Base-by-base conservation (phyloP, 306 rosid species). In the Trifolium dubium region DNA sequence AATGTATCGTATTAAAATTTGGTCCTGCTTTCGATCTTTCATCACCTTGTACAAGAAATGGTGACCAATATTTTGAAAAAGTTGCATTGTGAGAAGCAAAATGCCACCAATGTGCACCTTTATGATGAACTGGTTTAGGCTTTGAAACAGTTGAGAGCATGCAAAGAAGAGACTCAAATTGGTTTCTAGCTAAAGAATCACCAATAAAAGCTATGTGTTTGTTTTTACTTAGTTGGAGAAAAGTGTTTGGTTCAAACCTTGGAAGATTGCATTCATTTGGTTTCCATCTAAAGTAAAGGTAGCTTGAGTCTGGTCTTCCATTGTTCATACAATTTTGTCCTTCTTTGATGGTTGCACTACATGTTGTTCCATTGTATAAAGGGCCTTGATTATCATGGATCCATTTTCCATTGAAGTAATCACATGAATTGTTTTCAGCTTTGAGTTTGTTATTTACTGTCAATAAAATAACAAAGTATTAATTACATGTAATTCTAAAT, bases 151-250 rank as follows among this genome's bases (percentile, higher is more conserved):
- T 79, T 58, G 92, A 32, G 10, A 92, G 10, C 88, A 89, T 67
- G 64, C 97, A 92, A 28, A 92, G 90, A 30, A 92, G 92, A 2
- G 97, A 92, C 69, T 88, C 96, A 6, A 89, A 30, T 78, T 92
- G 97, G 85, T 92, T 92, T 71, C 88, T 88, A 8, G 97, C 92
- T 81, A 92, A 47, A 76, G 96, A 89, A 67, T 92, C 97, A 0
- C 96, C 96, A 3, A 92, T 84, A 83, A 92, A 86, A 11, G 93
- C 90, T 56, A 88, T 14, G 58, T 88, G 89, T 51, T 81, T 89
- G 92, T 86, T 81, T 3, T 31, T 70, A 51, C 83, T 39, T 39
- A 88, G 74, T 28, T 73, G 69, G 31, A 92, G 89, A 18, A 89
- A 92, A 61, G 85, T 71, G 43, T 46, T 51, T 17, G 97, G 93